These are phyloP conservation scores for Cercis canadensis DNA, from an alignment of 306 rosid species.

Conservation along the genomic window DNA sequence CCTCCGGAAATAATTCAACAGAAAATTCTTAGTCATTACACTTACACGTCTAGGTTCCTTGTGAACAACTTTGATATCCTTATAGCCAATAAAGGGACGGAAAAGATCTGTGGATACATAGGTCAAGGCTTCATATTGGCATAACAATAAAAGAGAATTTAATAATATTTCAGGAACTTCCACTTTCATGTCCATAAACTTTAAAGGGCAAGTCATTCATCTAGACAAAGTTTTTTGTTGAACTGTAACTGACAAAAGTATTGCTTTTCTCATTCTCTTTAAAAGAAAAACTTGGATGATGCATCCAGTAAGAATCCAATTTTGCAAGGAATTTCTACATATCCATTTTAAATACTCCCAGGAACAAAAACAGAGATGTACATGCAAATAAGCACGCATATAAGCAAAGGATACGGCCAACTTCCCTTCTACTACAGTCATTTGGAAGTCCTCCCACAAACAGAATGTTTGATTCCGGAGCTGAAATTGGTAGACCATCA, in stretches of 20 bases:
- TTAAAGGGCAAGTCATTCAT: slow-evolving; percentile 19
- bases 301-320: slow-evolving; percentile 17
- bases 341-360: neutral
- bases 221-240: neutral
- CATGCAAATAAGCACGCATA: slow-evolving; percentile 23
- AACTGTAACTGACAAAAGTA: slow-evolving; percentile 9
- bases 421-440: slow-evolving; percentile 91
- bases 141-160: slow-evolving; percentile 29
- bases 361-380: slow-evolving; percentile 24
- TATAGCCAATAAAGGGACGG: slow-evolving; percentile 80
- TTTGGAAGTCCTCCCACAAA: slow-evolving; percentile 77
- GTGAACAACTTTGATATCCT: slow-evolving; percentile 77
- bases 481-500: slow-evolving; percentile 38
- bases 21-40: slow-evolving; percentile 25
- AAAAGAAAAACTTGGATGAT: too few species aligned
- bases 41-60: slow-evolving; percentile 90
- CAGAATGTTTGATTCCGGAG: slow-evolving; percentile 66
- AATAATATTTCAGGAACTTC: slow-evolving; percentile 26
- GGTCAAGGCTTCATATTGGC: slow-evolving; percentile 60
- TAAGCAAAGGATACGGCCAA: slow-evolving; percentile 78
- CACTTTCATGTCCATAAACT: slow-evolving; percentile 30
- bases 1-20: neutral
- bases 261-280: neutral
- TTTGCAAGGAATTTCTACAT: slow-evolving; percentile 5
- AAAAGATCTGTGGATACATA: slow-evolving; percentile 58